phyloP scores from a whole-genome alignment of 352 stramenopile species.

The Globisporangium okanoganense region DNA sequence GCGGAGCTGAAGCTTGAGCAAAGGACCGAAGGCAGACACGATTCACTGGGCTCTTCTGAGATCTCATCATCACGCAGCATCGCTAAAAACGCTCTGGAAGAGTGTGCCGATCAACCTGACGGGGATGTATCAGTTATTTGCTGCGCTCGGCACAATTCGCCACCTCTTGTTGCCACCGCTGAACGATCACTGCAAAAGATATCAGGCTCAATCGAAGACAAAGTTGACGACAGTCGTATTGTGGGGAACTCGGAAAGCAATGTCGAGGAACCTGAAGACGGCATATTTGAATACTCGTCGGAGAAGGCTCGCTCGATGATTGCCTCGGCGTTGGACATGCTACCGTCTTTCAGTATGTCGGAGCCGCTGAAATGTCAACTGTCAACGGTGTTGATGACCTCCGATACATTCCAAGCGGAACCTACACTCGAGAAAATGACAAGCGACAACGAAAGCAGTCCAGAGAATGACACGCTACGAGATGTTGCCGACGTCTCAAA shows the following conservation, averaged over 20 bases:
- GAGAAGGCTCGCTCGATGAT: conserved; percentile 30
- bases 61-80: background rate
- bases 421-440: background rate
- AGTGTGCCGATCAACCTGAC: background rate
- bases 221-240: no score
- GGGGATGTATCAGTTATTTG: no score
- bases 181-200: background rate
- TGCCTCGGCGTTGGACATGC: conserved; percentile 29
- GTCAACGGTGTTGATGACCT: background rate
- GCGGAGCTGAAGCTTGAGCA: background rate
- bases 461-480: background rate
- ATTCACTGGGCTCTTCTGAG: background rate
- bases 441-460: background rate
- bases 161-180: background rate
- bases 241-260: background rate
- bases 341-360: conserved; percentile 19
- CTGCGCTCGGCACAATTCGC: background rate
- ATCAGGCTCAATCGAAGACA: background rate
- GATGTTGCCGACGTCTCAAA: background rate
- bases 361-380: background rate
- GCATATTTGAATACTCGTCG: conserved; percentile 36
- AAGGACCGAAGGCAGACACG: background rate
- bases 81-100: background rate
- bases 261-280: background rate
- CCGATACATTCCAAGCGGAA: conserved; percentile 6